These are phyloP conservation scores for Phoma sp. DNA, from an alignment of 2,329 filamentous ascomycete species.

Conservation along the genomic window DNA sequence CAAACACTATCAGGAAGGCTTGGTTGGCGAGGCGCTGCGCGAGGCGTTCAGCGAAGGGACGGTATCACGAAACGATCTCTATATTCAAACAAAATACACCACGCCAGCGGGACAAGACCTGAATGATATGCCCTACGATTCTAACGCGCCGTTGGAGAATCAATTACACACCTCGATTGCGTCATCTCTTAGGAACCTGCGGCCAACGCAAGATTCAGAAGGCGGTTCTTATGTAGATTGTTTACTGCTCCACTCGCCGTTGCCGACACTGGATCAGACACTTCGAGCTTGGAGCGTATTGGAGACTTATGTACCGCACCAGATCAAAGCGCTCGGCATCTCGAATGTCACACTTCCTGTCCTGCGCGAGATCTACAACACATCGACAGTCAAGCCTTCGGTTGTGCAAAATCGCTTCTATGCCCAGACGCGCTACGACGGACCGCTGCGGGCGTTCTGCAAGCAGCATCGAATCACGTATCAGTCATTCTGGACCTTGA, in stretches of 20 bases:
- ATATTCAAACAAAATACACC: constrained; percentile 86
- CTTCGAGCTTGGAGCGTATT: constrained; percentile 70
- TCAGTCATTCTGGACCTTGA: constrained; percentile 68
- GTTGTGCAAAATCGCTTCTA: constrained; percentile 82
- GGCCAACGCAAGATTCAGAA: constrained; percentile 37
- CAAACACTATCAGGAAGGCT: constrained; percentile 75
- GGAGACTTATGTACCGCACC: constrained; percentile 69
- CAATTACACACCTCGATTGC: constrained; percentile 72
- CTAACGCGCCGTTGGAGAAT: constrained; percentile 62
- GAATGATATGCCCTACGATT: constrained; percentile 67
- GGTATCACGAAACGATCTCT: constrained; percentile 67
- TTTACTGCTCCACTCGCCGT: constrained; percentile 65
- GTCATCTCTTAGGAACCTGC: constrained; percentile 70
- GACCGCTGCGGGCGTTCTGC: constrained; percentile 64
- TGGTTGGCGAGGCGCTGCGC: constrained; percentile 72
- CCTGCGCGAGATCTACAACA: constrained; percentile 60
- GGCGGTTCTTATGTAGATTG: constrained; percentile 62
- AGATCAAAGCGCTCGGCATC: constrained; percentile 73
- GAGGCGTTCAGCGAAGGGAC: constrained; percentile 65
- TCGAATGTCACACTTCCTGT: constrained; percentile 71
- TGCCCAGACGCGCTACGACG: constrained; percentile 64
- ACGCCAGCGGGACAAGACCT: constrained; percentile 67
- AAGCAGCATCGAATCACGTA: constrained; percentile 60
- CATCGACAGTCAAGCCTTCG: constrained; percentile 59
- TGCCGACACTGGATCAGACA: constrained; percentile 59